These are phyloP conservation scores for Solanum piurae DNA, from an alignment of 257 asterid species.

Conservation along the genomic window DNA sequence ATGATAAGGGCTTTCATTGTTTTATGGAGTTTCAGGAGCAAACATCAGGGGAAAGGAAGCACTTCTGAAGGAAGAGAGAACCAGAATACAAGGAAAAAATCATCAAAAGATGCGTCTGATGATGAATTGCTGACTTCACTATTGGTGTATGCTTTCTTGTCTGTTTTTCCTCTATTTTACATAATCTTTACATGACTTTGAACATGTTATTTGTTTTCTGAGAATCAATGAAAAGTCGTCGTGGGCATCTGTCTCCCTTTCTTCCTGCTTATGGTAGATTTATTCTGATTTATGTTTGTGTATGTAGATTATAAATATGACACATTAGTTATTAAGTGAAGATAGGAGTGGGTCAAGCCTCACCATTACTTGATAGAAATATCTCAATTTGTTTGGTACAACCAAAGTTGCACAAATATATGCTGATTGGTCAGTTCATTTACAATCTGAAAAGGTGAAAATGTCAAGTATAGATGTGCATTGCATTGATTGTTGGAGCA, in stretches of 20 bases:
- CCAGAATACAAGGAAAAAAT: conserved; percentile 23
- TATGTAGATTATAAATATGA: neutral
- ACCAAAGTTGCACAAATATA: neutral
- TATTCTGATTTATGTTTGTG: neutral
- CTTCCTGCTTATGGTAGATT: neutral
- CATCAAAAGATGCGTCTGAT: conserved; percentile 28
- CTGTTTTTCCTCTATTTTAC: neutral
- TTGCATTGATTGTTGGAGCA: neutral
- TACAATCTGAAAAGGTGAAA: neutral
- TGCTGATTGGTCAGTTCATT: neutral
- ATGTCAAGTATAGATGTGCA: neutral
- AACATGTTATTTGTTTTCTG: neutral
- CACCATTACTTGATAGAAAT: neutral
- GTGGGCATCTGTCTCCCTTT: neutral
- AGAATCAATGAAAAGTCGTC: neutral
- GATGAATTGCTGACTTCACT: conserved; percentile 52
- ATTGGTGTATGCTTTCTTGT: conserved; percentile 33
- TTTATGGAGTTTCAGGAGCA: conserved; percentile 30
- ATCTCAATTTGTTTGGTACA: neutral
- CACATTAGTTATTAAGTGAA: neutral
- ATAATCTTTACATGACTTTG: neutral
- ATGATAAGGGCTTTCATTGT: neutral
- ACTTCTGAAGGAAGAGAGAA: conserved; percentile 15
- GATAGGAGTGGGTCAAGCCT: neutral
- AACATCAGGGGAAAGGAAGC: conserved; percentile 25